Conservation (phyloP, 495 filamentous ascomycete genomes). For the Barbatosphaeria neglecta region DNA sequence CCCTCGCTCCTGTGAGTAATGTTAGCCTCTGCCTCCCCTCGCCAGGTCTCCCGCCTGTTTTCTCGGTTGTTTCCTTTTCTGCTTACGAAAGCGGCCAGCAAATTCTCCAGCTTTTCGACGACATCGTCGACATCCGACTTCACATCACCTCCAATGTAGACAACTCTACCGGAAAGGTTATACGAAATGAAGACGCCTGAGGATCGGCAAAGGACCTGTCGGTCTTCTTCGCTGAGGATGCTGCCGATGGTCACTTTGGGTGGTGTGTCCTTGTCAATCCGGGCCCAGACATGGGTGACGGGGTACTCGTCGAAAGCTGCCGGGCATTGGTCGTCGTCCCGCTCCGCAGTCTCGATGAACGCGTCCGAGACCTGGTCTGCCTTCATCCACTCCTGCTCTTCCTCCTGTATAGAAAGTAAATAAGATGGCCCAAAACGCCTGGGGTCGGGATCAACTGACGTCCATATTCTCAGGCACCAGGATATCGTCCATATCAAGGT, state of each 20-base stretch:
- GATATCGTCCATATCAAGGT: conserved; percentile 10
- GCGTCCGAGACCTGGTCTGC: not conserved
- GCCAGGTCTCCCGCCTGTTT: not conserved
- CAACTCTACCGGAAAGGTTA: conserved; percentile 6
- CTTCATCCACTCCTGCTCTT: conserved; percentile 3
- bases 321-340: conserved; percentile 2
- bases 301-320: conserved; percentile 1
- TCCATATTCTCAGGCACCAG: conserved; percentile 5
- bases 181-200: conserved; percentile 14
- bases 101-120: conserved; percentile 21
- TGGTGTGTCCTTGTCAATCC: not conserved
- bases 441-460: conserved; percentile 8
- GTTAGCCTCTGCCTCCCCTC: not conserved
- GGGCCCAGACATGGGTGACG: not conserved
- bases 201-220: conserved; percentile 11
- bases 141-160: conserved; percentile 23
- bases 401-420: not conserved
- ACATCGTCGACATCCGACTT: conserved; percentile 9
- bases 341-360: conserved; percentile 1
- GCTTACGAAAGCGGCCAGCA: conserved; percentile 25
- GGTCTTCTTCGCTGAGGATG: conserved; percentile 7
- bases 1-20: not conserved
- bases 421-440: not conserved
- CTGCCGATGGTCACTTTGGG: not conserved
- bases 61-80: no score